A percentile compares a stretch with the other conserved stretches of the same genome.
Conservation (phyloP, 2,329 filamentous ascomycete species). For the Pseudocercospora fuligena region DNA sequence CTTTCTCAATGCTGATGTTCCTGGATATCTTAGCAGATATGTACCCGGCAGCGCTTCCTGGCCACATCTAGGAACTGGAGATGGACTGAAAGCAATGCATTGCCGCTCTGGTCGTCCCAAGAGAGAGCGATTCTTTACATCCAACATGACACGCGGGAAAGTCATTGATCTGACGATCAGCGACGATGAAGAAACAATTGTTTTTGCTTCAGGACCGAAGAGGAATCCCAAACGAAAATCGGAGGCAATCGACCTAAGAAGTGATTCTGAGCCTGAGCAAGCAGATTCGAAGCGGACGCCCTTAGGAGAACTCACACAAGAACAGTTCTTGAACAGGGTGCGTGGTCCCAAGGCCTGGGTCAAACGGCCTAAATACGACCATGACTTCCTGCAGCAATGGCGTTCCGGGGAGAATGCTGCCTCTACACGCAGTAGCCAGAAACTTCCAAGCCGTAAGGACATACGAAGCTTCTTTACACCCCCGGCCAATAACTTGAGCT, state of each 20-base stretch:
- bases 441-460: background rate
- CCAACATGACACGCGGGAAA: background rate
- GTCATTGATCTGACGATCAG: conserved; percentile 10
- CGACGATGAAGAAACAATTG: conserved; percentile 9
- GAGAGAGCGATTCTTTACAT: background rate
- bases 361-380: background rate
- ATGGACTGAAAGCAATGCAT: background rate
- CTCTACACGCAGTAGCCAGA: background rate
- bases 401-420: background rate
- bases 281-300: background rate
- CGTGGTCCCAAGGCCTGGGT: conserved; percentile 1
- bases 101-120: no score
- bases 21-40: no score
- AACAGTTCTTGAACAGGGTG: conserved; percentile 1
- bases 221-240: background rate
- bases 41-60: no score
- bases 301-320: background rate
- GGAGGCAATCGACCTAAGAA: background rate
- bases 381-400: background rate
- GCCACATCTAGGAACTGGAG: background rate
- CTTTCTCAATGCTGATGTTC: no score
- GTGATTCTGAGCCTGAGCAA: conserved; percentile 12
- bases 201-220: background rate
- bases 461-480: background rate
- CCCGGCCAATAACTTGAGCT: background rate